phyloP scores from a whole-genome alignment of 495 filamentous ascomycete genomes.

The Cercophora newfieldiana region DNA sequence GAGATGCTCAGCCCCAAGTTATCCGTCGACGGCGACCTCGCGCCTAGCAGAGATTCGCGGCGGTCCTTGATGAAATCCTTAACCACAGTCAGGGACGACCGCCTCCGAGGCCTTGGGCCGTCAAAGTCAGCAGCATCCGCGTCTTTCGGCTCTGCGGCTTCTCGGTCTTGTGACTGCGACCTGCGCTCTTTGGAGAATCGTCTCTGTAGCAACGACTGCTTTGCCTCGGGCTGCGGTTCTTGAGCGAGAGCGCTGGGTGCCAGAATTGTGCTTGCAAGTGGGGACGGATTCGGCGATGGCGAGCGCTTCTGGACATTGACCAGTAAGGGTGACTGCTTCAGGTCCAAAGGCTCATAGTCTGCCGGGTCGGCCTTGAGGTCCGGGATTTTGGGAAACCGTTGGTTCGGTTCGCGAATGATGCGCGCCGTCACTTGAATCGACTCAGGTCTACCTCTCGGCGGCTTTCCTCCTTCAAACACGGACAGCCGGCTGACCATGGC shows the following conservation, averaged over 20 bases:
- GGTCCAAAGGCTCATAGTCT: constrained; percentile 54
- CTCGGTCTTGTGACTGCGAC: constrained; percentile 35
- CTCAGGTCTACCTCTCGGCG: constrained; percentile 52
- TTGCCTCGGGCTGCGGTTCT: constrained; percentile 30
- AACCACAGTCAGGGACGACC: constrained; percentile 53
- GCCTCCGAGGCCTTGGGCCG: constrained; percentile 31
- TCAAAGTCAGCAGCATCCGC: constrained; percentile 29
- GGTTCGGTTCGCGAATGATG: constrained; percentile 64
- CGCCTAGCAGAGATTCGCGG: constrained; percentile 39
- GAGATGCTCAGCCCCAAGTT: constrained; percentile 34
- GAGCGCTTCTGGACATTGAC: constrained; percentile 65
- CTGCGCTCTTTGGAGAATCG: constrained; percentile 31
- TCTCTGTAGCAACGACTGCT: constrained; percentile 37
- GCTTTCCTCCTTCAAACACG: constrained; percentile 46
- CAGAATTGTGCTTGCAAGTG: constrained; percentile 20
- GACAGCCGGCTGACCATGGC: constrained; percentile 49
- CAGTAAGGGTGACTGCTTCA: constrained; percentile 69
- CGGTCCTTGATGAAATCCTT: constrained; percentile 56
- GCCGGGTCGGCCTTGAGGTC: constrained; percentile 37
- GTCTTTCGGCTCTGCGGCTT: constrained; percentile 19
- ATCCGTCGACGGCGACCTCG: constrained; percentile 43
- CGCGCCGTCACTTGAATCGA: constrained; percentile 81
- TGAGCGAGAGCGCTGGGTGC: constrained; percentile 10
- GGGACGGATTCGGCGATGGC: constrained; percentile 19
- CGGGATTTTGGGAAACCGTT: constrained; percentile 46